A percentile compares a stretch with the other conserved stretches of the same genome.
Conservation (phyloP, 768 basidiomycete species). For the Mycena filopes region DNA sequence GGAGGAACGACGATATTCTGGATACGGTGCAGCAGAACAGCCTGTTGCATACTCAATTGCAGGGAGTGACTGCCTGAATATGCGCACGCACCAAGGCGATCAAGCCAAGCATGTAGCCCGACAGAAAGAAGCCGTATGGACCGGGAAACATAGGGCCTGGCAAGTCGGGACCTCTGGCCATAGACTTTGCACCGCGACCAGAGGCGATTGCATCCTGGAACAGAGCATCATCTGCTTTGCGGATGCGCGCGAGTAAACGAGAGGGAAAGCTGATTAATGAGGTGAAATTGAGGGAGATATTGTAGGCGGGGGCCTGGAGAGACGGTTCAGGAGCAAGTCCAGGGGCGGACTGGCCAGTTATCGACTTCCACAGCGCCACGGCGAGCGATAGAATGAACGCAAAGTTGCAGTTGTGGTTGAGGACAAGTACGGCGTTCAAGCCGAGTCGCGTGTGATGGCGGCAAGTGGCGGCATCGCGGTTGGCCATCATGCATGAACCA, state of each 20-base stretch:
- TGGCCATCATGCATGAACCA: constrained; percentile 34
- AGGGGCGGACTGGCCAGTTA: constrained; percentile 31
- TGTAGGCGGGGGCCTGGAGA: constrained; percentile 34
- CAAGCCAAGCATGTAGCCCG: constrained; percentile 76
- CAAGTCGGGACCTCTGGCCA: constrained; percentile 24
- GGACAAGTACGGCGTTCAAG: no score
- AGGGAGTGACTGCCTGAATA: not conserved
- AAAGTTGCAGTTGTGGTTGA: no score
- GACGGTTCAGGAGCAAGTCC: constrained; percentile 27
- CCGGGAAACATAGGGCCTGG: constrained; percentile 55
- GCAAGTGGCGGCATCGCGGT: no score
- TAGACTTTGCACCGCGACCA: constrained; percentile 21
- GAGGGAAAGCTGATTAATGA: constrained; percentile 55
- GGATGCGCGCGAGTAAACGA: constrained; percentile 51
- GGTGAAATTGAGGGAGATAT: constrained; percentile 60
- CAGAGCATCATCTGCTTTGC: constrained; percentile 45
- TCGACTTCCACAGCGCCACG: constrained; percentile 34
- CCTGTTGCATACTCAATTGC: constrained; percentile 49
- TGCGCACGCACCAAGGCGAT: constrained; percentile 65
- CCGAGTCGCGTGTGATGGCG: no score
- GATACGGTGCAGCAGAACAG: constrained; percentile 76
- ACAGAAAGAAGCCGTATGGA: constrained; percentile 79
- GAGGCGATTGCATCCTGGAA: constrained; percentile 33
- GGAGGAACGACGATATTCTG: constrained; percentile 83
- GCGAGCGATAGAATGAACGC: no score